Conservation (phyloP, 805 yeast species). For the Helenozyma rhizophorensis region DNA sequence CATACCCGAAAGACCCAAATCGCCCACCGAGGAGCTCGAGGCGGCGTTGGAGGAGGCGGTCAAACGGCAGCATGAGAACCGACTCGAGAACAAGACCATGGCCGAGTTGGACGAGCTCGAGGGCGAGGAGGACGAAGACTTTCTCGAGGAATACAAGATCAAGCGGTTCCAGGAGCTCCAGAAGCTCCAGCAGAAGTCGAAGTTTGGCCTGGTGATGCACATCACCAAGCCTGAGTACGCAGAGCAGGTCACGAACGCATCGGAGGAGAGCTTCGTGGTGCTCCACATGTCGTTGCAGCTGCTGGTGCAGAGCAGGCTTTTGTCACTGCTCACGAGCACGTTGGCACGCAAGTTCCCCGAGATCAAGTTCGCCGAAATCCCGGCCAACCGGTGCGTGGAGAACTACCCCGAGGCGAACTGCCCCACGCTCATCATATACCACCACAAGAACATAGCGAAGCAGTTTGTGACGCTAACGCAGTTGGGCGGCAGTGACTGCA, state of each 20-base stretch:
- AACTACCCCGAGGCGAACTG: constrained; percentile 86
- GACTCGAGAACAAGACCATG: constrained; percentile 71
- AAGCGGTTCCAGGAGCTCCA: constrained; percentile 75
- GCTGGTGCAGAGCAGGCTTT: constrained; percentile 67
- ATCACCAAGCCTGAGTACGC: constrained; percentile 86
- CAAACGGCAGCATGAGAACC: constrained; percentile 70
- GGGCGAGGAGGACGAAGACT: constrained; percentile 92
- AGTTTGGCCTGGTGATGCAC: constrained; percentile 73
- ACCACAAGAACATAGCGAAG: constrained; percentile 70
- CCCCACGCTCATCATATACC: constrained; percentile 85
- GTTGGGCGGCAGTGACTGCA: constrained; percentile 81
- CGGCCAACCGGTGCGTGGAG: constrained; percentile 88
- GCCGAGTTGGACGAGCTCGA: constrained; percentile 85
- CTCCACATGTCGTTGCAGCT: constrained; percentile 72
- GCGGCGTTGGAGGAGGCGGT: constrained; percentile 84
- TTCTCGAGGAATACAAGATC: constrained; percentile 69
- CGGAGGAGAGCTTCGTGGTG: constrained; percentile 58
- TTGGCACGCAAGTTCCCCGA: constrained; percentile 71
- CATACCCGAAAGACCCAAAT: constrained; percentile 86
- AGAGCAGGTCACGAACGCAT: constrained; percentile 78
- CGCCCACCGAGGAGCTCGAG: constrained; percentile 83
- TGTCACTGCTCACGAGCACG: constrained; percentile 52
- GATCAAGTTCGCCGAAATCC: constrained; percentile 86
- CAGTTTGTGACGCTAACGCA: constrained; percentile 78
- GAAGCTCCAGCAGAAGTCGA: constrained; percentile 50